These are phyloP conservation scores for Scytalidium lignicola DNA, from an alignment of 2,329 filamentous ascomycete species.

Conservation along the genomic window DNA sequence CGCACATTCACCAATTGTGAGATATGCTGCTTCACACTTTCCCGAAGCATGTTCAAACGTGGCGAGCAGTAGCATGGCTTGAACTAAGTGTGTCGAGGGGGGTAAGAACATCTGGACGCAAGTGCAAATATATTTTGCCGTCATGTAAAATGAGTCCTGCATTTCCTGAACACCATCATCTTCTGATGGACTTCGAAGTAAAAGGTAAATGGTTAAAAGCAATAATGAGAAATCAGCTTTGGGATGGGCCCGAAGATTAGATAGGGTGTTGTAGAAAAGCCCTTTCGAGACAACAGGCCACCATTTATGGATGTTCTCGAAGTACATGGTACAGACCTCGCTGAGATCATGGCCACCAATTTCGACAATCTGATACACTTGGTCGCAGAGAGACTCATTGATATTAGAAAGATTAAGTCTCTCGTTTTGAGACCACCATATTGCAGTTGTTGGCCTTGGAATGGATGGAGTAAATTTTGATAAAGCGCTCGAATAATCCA, in stretches of 20 bases:
- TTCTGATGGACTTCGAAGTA: conserved; percentile 7
- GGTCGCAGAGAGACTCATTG: background rate
- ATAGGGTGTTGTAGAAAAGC: conserved; percentile 22
- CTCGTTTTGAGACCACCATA: background rate
- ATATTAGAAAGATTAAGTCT: background rate
- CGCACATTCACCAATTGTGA: conserved; percentile 12
- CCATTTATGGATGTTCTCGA: conserved; percentile 22
- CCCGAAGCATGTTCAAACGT: conserved; percentile 22
- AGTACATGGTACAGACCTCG: conserved; percentile 16
- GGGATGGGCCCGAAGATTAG: conserved; percentile 11
- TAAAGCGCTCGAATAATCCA: background rate
- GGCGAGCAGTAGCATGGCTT: conserved; percentile 24
- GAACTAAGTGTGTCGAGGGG: conserved; percentile 16
- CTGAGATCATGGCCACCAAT: background rate
- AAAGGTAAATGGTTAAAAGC: conserved; percentile 22
- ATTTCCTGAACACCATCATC: conserved; percentile 2
- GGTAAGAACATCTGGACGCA: conserved; percentile 18
- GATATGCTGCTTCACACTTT: conserved; percentile 16
- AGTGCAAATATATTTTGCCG: conserved; percentile 20
- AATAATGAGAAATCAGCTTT: conserved; percentile 21
- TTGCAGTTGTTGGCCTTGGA: background rate
- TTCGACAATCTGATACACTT: conserved; percentile 1
- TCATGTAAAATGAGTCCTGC: conserved; percentile 15
- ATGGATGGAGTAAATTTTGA: background rate
- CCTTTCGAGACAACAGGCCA: conserved; percentile 25